phyloP scores from a whole-genome alignment of 1,284 basidiomycete genomes.

The Leucoagaricus sp. region DNA sequence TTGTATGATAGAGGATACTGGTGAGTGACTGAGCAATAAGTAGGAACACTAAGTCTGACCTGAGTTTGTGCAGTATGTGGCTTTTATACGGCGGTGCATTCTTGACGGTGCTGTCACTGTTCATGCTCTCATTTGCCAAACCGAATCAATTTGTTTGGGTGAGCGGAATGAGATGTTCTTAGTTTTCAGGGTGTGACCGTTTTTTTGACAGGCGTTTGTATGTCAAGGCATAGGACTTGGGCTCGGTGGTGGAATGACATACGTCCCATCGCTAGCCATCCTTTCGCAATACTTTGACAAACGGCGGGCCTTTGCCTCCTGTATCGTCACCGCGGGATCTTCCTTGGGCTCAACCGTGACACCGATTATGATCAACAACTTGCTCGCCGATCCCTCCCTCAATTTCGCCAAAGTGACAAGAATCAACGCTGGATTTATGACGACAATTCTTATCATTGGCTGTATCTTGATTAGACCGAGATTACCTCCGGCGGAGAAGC shows the following conservation, averaged over 20 bases:
- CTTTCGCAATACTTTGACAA: conserved; percentile 46
- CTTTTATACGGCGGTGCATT: conserved; percentile 16
- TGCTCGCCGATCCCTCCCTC: conserved; percentile 24
- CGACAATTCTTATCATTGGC: conserved; percentile 39
- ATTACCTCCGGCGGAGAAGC: conserved; percentile 34
- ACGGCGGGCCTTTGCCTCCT: conserved; percentile 44
- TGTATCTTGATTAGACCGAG: conserved; percentile 43
- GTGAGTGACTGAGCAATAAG: conserved; percentile 22
- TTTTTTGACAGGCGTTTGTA: conserved; percentile 43
- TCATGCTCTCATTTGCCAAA: conserved; percentile 42
- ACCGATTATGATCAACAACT: conserved; percentile 40
- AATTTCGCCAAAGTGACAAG: conserved; percentile 34
- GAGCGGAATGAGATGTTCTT: conserved; percentile 10
- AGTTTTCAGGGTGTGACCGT: no score
- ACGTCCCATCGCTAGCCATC: conserved; percentile 38
- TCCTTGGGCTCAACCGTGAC: conserved; percentile 25
- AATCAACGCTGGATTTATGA: conserved; percentile 27
- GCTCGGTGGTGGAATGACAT: conserved; percentile 28
- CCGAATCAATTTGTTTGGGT: conserved; percentile 42
- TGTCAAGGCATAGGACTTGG: conserved; percentile 49
- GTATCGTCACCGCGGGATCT: conserved; percentile 41
- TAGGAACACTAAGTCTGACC: background rate
- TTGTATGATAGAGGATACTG: conserved; percentile 44
- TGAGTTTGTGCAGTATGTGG: background rate
- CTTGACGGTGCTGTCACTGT: conserved; percentile 27